A percentile compares a stretch with the other conserved stretches of the same genome.
Conservation (phyloP, 805 yeast genomes). For the Blastobotrys peoriensis region DNA sequence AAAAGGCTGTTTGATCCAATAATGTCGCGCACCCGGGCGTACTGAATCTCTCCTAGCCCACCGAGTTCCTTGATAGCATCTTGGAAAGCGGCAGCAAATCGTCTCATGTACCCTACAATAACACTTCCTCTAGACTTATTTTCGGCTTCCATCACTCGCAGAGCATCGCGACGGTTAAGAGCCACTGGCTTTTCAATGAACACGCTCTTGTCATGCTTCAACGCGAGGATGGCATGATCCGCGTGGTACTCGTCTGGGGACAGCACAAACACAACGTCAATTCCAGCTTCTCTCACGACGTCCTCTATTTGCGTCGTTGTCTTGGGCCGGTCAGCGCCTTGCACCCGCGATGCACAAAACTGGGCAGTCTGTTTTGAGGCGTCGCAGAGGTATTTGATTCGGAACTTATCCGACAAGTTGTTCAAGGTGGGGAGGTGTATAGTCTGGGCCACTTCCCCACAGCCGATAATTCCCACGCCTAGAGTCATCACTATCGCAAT, state of each 20-base stretch:
- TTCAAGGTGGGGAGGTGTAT: slow-evolving; percentile 3
- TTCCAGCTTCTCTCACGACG: no score
- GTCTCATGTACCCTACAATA: slow-evolving; percentile 5
- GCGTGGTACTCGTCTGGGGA: no score
- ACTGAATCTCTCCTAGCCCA: slow-evolving; percentile 1
- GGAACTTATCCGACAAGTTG: slow-evolving; percentile 2
- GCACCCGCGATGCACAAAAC: background rate
- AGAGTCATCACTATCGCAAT: no score
- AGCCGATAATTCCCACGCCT: slow-evolving; percentile 7
- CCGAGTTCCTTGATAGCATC: slow-evolving; percentile 4
- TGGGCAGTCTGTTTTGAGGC: slow-evolving; percentile 1
- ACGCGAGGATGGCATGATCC: no score
- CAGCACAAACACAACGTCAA: no score
- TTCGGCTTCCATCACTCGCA: background rate
- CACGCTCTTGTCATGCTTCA: no score
- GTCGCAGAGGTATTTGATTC: slow-evolving; percentile 3
- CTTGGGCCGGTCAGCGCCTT: no score
- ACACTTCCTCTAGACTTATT: background rate
- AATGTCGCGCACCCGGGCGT: slow-evolving; percentile 5
- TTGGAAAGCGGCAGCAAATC: slow-evolving; percentile 4
- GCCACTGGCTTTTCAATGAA: no score
- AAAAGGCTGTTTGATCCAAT: slow-evolving; percentile 6
- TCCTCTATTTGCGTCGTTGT: no score
- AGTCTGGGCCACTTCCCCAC: slow-evolving; percentile 7
- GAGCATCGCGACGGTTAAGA: no score